phyloP scores from a whole-genome alignment of 371 early-diverging fungal genomes.

The Mucor saturninus region DNA sequence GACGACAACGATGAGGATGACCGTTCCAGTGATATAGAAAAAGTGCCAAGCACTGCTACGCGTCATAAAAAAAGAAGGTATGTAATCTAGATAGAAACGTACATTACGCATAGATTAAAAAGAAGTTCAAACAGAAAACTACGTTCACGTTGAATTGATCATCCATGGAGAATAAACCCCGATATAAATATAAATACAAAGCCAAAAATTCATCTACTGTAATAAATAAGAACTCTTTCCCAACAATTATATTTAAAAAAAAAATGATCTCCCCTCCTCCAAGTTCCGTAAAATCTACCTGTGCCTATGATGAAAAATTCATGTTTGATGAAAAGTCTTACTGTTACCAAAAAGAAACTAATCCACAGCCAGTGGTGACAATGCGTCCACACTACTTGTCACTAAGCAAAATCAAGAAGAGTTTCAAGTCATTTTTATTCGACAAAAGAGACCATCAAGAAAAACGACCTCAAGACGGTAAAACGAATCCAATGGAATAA shows the following conservation, averaged over 20 bases:
- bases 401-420: constrained; percentile 8
- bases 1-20: not conserved
- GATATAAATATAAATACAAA: not conserved
- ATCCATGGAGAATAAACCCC: not conserved
- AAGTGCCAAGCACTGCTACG: not conserved
- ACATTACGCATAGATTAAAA: not conserved
- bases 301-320: no score
- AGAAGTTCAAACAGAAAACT: constrained; percentile 10
- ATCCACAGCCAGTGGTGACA: no score
- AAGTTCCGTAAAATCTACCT: no score
- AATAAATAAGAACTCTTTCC: no score
- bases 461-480: constrained; percentile 47
- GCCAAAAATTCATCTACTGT: not conserved
- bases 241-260: no score
- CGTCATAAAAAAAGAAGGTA: constrained; percentile 22
- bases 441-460: constrained; percentile 26
- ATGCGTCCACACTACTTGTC: not conserved
- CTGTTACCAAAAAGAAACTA: no score
- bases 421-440: not conserved
- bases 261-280: no score
- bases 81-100: not conserved
- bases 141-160: constrained; percentile 8
- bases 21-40: constrained; percentile 9
- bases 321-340: no score
- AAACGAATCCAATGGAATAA: constrained; percentile 47